Conservation (phyloP, 2,329 filamentous ascomycete species). For the Alternaria triticina region DNA sequence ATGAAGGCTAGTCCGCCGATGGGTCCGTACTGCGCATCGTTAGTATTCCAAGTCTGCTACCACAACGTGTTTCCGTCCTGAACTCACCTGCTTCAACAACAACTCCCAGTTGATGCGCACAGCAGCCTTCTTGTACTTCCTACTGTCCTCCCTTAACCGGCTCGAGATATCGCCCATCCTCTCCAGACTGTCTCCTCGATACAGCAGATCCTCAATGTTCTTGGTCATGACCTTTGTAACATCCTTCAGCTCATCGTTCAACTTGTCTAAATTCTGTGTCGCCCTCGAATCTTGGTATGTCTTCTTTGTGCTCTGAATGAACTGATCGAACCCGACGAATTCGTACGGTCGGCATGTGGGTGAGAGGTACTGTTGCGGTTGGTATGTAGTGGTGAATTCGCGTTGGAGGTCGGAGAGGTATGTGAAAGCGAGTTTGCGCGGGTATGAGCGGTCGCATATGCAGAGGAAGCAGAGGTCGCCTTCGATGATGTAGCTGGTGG, state of each 20-base stretch:
- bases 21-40: slow-evolving; percentile 73
- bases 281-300: slow-evolving; percentile 94
- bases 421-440: slow-evolving; percentile 96
- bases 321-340: slow-evolving; percentile 97
- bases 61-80: not conserved
- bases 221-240: slow-evolving; percentile 99
- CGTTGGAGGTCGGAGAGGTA: slow-evolving; percentile 91
- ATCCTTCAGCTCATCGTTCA: slow-evolving; percentile 96
- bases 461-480: slow-evolving; percentile 87
- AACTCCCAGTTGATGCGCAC: slow-evolving; percentile 98
- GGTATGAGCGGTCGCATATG: slow-evolving; percentile 92
- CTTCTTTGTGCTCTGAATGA: slow-evolving; percentile 90
- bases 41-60: slow-evolving; percentile 9
- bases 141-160: slow-evolving; percentile 86
- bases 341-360: slow-evolving; percentile 86
- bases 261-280: slow-evolving; percentile 87
- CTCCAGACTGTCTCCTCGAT: slow-evolving; percentile 91
- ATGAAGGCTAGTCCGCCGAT: slow-evolving; percentile 82
- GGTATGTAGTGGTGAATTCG: slow-evolving; percentile 91
- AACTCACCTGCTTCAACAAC: slow-evolving; percentile 79
- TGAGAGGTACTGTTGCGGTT: slow-evolving; percentile 72
- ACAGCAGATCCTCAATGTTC: slow-evolving; percentile 97
- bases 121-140: slow-evolving; percentile 90
- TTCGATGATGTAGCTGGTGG: slow-evolving; percentile 78
- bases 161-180: slow-evolving; percentile 96